Evolutionary conservation across 2,329 filamentous ascomycete genomes (phyloP), one percentile per base, ranked within the genome.

Genomic region (Sporothrix schenckii): DNA sequence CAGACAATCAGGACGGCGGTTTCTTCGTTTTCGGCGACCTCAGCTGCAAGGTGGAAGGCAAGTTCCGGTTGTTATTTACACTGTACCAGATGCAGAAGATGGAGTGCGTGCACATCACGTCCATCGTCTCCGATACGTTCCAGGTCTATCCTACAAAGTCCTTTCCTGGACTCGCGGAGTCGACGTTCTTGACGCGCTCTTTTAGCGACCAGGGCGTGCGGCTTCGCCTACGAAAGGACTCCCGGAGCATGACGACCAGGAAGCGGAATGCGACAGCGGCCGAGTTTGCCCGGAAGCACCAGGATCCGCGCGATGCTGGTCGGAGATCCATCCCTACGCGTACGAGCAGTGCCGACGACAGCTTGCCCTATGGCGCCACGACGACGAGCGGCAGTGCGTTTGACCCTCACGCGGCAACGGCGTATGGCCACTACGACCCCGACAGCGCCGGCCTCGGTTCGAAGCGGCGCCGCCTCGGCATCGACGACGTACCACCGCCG

Each of bases 11-110:
- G 81, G 92, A 95, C 79, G 91, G 91, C 13, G 92, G 90, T 0
- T 96, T 93, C 80, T 97, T 97, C 76, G 90, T 97, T n/a, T 97
- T 96, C 79, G 91, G 91, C 5, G 93, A 97, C 79, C 83, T 97
- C 27, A 95, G 92, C 0, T 88, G 94, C 72, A 91, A 91, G 77
- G 83, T 88, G 30, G 87, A 91, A 75, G 93, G 93, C 41, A 84
- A 83, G 24, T 94, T 89, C 77, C 85, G 89, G 49, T 84, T 97
- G 52, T 86, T 89, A 69, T 97, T 97, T 77, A 90, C 87, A 65
- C 84, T 97, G 16, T 94, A 91, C 79, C 91, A 94, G 78, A 87
- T 92, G 80, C 83, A 80, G 72, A 77, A 78, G 49, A 77, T 71
- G 69, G 78, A 79, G 69, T 80, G 78, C 70, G 77, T 79, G 69